Base-by-base conservation (phyloP, 1,284 basidiomycete genomes). In the Fomitopsis betulina region DNA sequence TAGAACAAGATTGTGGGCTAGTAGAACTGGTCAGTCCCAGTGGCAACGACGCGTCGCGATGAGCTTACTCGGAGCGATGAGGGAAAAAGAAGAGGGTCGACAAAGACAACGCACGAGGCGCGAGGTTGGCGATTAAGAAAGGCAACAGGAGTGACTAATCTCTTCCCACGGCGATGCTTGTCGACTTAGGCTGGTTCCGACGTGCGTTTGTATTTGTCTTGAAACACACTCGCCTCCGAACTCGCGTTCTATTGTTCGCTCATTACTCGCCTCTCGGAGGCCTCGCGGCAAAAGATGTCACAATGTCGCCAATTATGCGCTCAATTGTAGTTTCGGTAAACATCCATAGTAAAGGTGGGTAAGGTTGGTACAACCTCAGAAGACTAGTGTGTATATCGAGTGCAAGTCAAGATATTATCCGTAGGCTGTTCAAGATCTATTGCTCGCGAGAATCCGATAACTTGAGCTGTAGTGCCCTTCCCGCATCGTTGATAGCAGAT, bases 51-150 rank as follows among this genome's bases (percentile, higher is more conserved):
- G 53, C 63, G 63, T 59, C 38, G 10, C 33, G 35, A 35, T 47
- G 45, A 35, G 67, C 70, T 66, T 61, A 72, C 70, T 58, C 58
- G 62, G 67, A 63, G 63, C 59, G 65, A 64, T 62, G 49, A 59
- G 56, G 63, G 65, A 62, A 55, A 64, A 66, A 65, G 64, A 69
- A 68, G 65, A 69, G 69, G 40, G 68, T 72, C 70, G 69, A 68
- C 66, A 58, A 61, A 68, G 65, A 72, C 70, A 66, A 51, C 68
- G 65, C 63, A 63, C 60, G 53, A 63, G 56, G 60, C 53, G 58
- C 42, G 57, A 61, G 65, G 65, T 47, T 63, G 62, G 63, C 63
- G 67, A 63, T 69, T 63, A 63, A 65, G 64, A 65, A 64, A 67
- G 67, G 65, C 59, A 66, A 64, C 55, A 64, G 40, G 25, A 60